Base-by-base conservation (phyloP, 192 early-diverging fungal genomes). In the Coemansia sp. region DNA sequence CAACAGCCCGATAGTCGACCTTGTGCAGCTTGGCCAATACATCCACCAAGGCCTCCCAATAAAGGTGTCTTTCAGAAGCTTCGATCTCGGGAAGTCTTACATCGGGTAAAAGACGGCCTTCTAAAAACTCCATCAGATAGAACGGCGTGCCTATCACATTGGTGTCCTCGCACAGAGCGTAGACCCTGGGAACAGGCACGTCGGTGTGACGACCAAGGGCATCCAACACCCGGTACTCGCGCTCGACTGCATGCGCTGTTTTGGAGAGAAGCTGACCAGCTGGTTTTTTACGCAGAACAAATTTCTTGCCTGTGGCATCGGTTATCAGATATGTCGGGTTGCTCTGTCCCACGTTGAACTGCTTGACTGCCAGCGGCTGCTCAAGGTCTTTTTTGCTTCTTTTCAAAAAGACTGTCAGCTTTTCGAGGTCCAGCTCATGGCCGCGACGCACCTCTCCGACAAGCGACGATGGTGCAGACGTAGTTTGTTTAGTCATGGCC, bases 51-150 rank as follows among this genome's bases (percentile, higher is more conserved):
- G 91, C 87, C 34, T 75, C 61, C 91, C 91, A 93, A 54, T 85
- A 91, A 48, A 63, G 45, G n/a, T 57, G 73, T 22, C 89, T 85
- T 60, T 90, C 86, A 35, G 79, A 73, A 17, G 72, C 76, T 12
- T 84, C 71, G 43, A 94, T 66, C 59, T 78, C 73, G 8, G 81
- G 80, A 73, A 94, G 80, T 35, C 83, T 72, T 1, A 87, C 68
- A 57, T 92, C 91, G 5, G 86, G 74, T 70, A 96, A 92, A 53
- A 98, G 93, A 2, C 95, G 88, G 38, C 96, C 96, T 53, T 96
- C 79, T 63, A 97, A 78, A 66, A 95, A 98, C 81, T 98, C 90
- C 96, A 98, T 98, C 38, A 91, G 89, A 84, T 96, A 98, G 76
- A 98, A 98, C 22, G 94, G 92, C 8, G 96, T 97, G 9, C 94